Evolutionary conservation across 768 basidiomycete species (phyloP).

Genomic region (Melanogaster broomeanus): DNA sequence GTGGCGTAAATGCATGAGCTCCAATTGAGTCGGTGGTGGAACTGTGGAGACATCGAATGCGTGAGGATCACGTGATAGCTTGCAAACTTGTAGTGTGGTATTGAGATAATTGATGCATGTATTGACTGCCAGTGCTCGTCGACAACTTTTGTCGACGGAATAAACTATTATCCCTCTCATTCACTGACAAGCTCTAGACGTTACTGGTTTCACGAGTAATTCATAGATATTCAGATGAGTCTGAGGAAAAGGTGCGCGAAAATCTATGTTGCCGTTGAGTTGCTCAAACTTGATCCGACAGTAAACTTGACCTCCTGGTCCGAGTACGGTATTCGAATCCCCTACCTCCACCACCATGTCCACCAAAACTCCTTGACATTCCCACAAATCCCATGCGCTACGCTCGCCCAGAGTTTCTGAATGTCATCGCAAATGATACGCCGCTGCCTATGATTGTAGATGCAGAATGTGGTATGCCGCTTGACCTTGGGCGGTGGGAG

Average conservation of each 20-base stretch:
- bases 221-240: constrained; percentile 39
- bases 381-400: constrained; percentile 90
- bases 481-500: constrained; percentile 83
- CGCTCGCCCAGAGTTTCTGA: constrained; percentile 82
- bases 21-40: no score
- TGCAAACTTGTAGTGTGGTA: no score
- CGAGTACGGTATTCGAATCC: constrained; percentile 94
- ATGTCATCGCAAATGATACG: constrained; percentile 75
- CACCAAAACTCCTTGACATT: constrained; percentile 91
- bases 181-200: no score
- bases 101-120: no score
- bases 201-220: no score
- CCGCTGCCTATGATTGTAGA: constrained; percentile 96
- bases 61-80: no score
- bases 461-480: constrained; percentile 94
- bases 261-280: not conserved
- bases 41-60: no score
- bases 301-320: constrained; percentile 88
- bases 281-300: constrained; percentile 30
- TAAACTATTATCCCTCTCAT: not conserved
- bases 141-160: not conserved
- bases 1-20: not conserved
- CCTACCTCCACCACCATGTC: constrained; percentile 94
- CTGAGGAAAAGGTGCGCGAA: constrained; percentile 53
- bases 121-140: not conserved